Evolutionary conservation across 2,329 filamentous ascomycete species (phyloP).

Genomic region (Penicillium sp.): DNA sequence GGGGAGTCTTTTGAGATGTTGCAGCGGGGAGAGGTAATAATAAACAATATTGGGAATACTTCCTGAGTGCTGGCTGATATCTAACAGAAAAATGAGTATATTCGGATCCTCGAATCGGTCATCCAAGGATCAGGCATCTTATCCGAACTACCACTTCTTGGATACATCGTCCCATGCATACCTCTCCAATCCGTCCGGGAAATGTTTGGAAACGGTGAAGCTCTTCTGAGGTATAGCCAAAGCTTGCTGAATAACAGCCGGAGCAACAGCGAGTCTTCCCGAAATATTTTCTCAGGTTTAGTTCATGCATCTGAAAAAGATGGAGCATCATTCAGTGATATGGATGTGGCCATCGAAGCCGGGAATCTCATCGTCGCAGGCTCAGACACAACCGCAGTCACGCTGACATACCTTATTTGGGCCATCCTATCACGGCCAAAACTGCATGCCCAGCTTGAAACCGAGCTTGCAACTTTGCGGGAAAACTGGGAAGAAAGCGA

Average conservation of each 20-base stretch:
- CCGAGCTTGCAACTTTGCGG: neutral
- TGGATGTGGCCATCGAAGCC: slow-evolving; percentile 42
- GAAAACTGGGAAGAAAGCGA: neutral
- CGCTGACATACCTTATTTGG: slow-evolving; percentile 46
- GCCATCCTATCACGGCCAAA: neutral
- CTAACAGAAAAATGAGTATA: neutral
- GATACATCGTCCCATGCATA: neutral
- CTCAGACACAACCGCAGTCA: slow-evolving; percentile 51
- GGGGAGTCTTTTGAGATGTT: slow-evolving; percentile 51
- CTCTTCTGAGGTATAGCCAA: neutral
- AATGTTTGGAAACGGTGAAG: neutral
- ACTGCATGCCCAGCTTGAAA: neutral
- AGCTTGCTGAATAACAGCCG: neutral
- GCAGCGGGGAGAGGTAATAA: neutral
- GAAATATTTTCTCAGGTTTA: neutral
- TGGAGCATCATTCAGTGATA: slow-evolving; percentile 10
- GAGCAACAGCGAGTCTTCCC: neutral
- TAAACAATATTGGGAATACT: too few species aligned
- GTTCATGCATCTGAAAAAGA: neutral
- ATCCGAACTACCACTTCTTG: neutral
- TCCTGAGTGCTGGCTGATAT: neutral
- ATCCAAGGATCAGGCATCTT: neutral
- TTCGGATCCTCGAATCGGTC: neutral
- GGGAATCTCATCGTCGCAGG: slow-evolving; percentile 49
- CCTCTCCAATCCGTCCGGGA: neutral